Evolutionary conservation across 306 rosid species (phyloP).

Genomic region (Dalbergia cochinchinensis): DNA sequence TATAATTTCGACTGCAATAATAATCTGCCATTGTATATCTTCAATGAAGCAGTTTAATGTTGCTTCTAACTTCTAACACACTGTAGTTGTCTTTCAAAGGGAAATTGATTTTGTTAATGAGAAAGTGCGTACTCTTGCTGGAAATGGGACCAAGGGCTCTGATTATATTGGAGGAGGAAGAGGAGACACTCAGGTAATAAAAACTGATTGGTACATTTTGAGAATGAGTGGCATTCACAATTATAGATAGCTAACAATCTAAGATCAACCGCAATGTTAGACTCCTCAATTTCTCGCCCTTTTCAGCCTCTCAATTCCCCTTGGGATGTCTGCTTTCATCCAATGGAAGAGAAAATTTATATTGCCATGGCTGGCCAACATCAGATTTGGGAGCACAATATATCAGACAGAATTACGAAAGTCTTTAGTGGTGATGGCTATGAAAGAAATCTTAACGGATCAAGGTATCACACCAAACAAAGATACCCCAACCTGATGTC

Average conservation of each 20-base stretch:
- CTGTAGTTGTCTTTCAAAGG: conserved; percentile 53
- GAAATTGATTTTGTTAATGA: conserved; percentile 90
- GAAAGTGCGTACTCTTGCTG: conserved; percentile 86
- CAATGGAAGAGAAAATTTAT: conserved; percentile 77
- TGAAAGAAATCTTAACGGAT: conserved; percentile 93
- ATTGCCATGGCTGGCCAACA: conserved; percentile 98
- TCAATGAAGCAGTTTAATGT: background rate
- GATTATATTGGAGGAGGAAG: conserved; percentile 85
- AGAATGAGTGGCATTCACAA: conserved; percentile 29
- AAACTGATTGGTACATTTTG: conserved; percentile 48
- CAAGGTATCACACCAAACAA: conserved; percentile 61
- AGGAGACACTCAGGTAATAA: conserved; percentile 87
- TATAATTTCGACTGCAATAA: background rate
- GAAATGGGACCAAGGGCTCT: conserved; percentile 96
- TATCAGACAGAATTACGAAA: conserved; percentile 68
- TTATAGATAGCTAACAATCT: conserved; percentile 28
- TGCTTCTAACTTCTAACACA: conserved; percentile 35
- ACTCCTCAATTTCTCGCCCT: conserved; percentile 13
- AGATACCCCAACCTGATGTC: conserved; percentile 28
- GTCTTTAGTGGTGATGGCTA: conserved; percentile 94
- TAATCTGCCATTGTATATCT: background rate
- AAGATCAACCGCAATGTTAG: conserved; percentile 29
- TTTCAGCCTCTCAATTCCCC: conserved; percentile 97
- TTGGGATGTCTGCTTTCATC: conserved; percentile 98
- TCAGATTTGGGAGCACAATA: conserved; percentile 91